Evolutionary conservation across 345 rosid species (phyloP), one percentile per base, ranked within the genome.

Genomic region (Corymbia maculata): DNA sequence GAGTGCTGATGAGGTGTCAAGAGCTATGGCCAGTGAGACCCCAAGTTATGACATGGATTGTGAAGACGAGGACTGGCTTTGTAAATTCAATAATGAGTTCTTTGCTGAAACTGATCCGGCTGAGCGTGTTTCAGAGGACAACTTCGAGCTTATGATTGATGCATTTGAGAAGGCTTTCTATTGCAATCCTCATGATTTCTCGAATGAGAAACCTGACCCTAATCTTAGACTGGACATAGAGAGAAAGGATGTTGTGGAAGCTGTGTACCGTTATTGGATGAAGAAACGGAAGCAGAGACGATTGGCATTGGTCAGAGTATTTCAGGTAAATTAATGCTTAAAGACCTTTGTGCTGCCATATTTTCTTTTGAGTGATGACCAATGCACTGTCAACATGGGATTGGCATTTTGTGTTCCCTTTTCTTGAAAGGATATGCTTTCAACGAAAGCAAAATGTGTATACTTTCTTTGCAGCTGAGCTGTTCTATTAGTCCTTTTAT

Each of bases 51-150:
- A 98, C 91, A 93, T 97, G 97, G 99, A 98, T 89, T 94, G 94
- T 85, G 99, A 96, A 92, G 99, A 98, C 92, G 98, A 95, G 90
- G 95, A 92, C 86, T 98, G 99, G 99, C 92, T 98, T 26, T 90
- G 89, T 87, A 94, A 91, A 52, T 92, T 93, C 87, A 98, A 96
- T 88, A n/a, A 8, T 49, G 94, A 89, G 50, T 61, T 87, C 86
- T 89, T 86, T 42, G 57, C 70, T 21, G 94, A 88, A 88, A 88
- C 88, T 90, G 91, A 90, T 55, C 88, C 50, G 21, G 57, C 36
- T 50, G 92, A 92, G 85, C 94, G 32, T 88, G 94, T 97, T 89
- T 88, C 94, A 24, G 94, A 88, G 88, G 96, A 95, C 87, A 90
- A 66, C 59, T 98, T 98, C 87, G 99, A 98, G 94, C 92, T 94